Conservation (phyloP, 2,329 filamentous ascomycete genomes). For the Cadophora luteo-olivacea region DNA sequence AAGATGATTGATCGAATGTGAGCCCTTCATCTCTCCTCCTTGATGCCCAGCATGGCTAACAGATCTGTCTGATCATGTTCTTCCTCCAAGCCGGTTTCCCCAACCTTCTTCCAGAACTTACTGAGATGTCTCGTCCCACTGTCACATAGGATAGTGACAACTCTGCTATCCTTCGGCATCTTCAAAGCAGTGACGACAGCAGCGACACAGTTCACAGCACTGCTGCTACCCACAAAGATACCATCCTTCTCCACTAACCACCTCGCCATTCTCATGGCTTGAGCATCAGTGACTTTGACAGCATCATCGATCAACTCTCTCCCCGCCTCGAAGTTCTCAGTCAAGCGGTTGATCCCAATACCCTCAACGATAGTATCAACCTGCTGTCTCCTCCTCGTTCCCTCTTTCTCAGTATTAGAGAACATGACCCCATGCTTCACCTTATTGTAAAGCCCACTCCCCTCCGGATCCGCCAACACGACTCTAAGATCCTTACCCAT, state of each 20-base stretch:
- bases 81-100: constrained; percentile 69
- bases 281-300: constrained; percentile 83
- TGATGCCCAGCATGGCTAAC: constrained; percentile 57
- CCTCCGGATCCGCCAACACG: constrained; percentile 91
- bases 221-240: constrained; percentile 92
- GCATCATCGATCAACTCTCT: constrained; percentile 89
- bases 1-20: background rate
- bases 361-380: constrained; percentile 97
- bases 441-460: constrained; percentile 91
- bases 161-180: constrained; percentile 64
- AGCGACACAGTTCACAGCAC: constrained; percentile 93
- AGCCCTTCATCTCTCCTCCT: constrained; percentile 31
- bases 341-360: constrained; percentile 94
- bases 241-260: constrained; percentile 97
- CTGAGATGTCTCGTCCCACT: constrained; percentile 82
- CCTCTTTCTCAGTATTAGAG: constrained; percentile 84
- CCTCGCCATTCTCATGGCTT: constrained; percentile 92
- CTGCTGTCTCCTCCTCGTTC: constrained; percentile 85
- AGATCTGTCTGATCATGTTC: constrained; percentile 58
- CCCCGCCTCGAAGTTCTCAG: constrained; percentile 88
- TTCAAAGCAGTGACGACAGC: constrained; percentile 72
- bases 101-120: constrained; percentile 83
- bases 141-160: constrained; percentile 88
- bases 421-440: constrained; percentile 97
- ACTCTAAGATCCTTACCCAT: constrained; percentile 58